Evolutionary conservation across 257 asterid genomes (phyloP), one percentile per base, ranked within the genome.

Genomic region (Anisodus tanguticus): DNA sequence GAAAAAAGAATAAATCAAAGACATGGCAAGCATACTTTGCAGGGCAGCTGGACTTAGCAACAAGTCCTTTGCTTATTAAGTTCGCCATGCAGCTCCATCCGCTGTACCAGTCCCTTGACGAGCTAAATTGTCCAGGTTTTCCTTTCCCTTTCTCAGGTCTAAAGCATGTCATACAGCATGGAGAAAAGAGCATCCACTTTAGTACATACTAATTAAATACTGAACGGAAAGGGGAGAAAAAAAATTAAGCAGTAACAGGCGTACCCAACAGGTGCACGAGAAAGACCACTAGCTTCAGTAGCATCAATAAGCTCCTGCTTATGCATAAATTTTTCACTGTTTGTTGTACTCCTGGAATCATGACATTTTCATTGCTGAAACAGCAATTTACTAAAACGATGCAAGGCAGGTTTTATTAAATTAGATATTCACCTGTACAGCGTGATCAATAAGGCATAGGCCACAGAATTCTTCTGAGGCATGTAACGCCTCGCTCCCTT

Each of bases 11-110:
- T 41, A 79, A 5, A 9, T 45, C 86, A 60, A 19, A 82, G 53
- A 67, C 82, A 84, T 78, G 66, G 59, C 63, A 71, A 85, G 79
- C 90, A 84, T 93, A 96, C 98, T 96, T 96, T 84, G 99, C 98
- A 9, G 99, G 99, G 91, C 93, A 88, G 91, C 97, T 94, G 19
- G 98, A 93, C 93, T 94, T 94, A 87, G 91, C 98, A 87, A 96
- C 99, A 82, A 96, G 95, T 85, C 98, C 98, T 90, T 90, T 92
- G 16, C 88, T 84, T 84, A 93, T 80, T 84, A 96, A 89, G 3
- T 97, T 93, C 90, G 88, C 93, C 99, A 96, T 96, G 91, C 97
- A 91, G 89, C 84, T 93, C 99, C 99, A 96, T 89, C 98, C 99
- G 78, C 87, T 92, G 92, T 96, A 96, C 99, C 99, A 93, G 85